A percentile compares a stretch with the other conserved stretches of the same genome.
These are phyloP conservation scores for Symbiotaphrina buchneri DNA, from an alignment of 495 filamentous ascomycete species.

Conservation along the genomic window DNA sequence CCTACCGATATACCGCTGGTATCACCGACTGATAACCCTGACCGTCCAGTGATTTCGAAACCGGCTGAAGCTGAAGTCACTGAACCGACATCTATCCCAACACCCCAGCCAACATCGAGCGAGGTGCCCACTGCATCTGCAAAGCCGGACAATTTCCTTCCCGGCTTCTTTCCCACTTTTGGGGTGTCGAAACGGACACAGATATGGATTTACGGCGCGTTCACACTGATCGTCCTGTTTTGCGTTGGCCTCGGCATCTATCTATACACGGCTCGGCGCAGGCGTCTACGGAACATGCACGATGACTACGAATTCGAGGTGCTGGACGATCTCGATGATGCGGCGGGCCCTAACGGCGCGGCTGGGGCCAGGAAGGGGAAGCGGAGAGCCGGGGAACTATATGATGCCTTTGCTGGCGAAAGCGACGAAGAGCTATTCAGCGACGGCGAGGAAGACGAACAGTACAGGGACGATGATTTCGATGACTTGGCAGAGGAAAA, in stretches of 20 bases:
- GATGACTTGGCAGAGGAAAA: constrained; percentile 3
- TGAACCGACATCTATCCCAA: constrained; percentile 11
- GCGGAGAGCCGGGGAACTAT: constrained; percentile 51
- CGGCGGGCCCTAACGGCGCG: constrained; percentile 12
- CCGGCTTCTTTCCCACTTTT: constrained; percentile 87
- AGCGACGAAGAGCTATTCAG: constrained; percentile 48
- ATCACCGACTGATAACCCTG: constrained; percentile 52
- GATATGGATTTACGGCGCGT: constrained; percentile 81
- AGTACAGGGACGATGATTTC: constrained; percentile 5
- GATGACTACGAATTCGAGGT: constrained; percentile 93
- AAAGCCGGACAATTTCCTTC: constrained; percentile 40
- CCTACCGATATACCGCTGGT: constrained; percentile 20
- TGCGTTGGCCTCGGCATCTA: constrained; percentile 59
- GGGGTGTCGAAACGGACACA: constrained; percentile 77
- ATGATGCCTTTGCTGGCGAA: constrained; percentile 78
- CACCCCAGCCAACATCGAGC: constrained; percentile 12
- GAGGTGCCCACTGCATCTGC: constrained; percentile 13
- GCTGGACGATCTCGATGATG: constrained; percentile 47
- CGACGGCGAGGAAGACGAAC: constrained; percentile 27
- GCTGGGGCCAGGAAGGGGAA: constrained; percentile 13
- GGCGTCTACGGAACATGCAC: constrained; percentile 47
- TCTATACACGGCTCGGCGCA: constrained; percentile 54
- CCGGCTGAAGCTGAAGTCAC: constrained; percentile 16
- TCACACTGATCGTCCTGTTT: constrained; percentile 69
- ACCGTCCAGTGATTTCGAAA: constrained; percentile 51